Evolutionary conservation across 352 stramenopile species (phyloP).

Genomic region (Phytophthora colocasiae): DNA sequence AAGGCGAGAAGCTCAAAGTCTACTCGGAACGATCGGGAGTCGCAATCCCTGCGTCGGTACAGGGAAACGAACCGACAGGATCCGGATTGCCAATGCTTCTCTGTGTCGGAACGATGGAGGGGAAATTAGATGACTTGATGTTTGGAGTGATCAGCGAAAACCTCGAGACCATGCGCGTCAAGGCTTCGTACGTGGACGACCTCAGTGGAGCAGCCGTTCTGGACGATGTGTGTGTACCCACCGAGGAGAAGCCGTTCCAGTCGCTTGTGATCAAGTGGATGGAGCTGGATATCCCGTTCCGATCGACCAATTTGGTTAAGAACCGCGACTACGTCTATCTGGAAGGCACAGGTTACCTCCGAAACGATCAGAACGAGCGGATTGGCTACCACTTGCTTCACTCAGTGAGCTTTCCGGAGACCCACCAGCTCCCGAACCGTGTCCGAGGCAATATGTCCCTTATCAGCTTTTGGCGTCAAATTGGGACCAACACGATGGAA

Average conservation of each 20-base stretch:
- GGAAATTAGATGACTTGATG: constrained; percentile 63
- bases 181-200: constrained; percentile 50
- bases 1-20: constrained; percentile 27
- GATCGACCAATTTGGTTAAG: constrained; percentile 45
- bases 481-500: constrained; percentile 23
- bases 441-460: constrained; percentile 53
- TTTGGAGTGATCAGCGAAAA: constrained; percentile 47
- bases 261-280: constrained; percentile 56
- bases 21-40: constrained; percentile 26
- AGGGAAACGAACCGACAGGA: constrained; percentile 3
- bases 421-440: constrained; percentile 28
- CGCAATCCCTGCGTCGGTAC: neutral
- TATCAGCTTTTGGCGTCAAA: constrained; percentile 43
- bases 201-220: constrained; percentile 50
- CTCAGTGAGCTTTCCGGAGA: constrained; percentile 49
- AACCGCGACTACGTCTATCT: constrained; percentile 69
- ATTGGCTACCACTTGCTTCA: constrained; percentile 70
- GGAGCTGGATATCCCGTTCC: constrained; percentile 35
- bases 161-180: constrained; percentile 52
- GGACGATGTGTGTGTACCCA: constrained; percentile 38
- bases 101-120: constrained; percentile 46
- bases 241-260: constrained; percentile 42
- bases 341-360: constrained; percentile 51
- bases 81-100: constrained; percentile 46
- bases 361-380: constrained; percentile 40